Percentiles rank a stretch among this genome's conserved stretches.
Conservation (phyloP, 495 filamentous ascomycete species). For the Penicillium arizonense region DNA sequence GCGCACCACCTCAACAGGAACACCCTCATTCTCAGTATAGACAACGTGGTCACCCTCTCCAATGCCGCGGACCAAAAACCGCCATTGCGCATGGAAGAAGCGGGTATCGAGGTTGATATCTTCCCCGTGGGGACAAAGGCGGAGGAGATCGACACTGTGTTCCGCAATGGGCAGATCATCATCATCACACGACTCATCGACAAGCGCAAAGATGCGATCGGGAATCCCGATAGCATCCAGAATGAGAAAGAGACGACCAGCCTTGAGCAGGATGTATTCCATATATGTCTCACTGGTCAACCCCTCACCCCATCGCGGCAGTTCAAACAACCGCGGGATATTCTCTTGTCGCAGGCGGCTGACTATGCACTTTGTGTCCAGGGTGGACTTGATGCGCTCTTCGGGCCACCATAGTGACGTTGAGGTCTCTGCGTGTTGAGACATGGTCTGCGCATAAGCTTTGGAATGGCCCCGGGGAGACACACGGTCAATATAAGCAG, state of each 20-base stretch:
- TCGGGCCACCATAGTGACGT: slow-evolving; percentile 75
- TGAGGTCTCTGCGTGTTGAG: slow-evolving; percentile 15
- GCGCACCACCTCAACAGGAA: slow-evolving; percentile 72
- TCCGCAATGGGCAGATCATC: slow-evolving; percentile 79
- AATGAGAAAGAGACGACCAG: slow-evolving; percentile 78
- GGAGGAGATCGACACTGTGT: slow-evolving; percentile 66
- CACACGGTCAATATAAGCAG: not conserved
- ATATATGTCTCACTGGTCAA: slow-evolving; percentile 88
- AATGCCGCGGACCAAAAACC: slow-evolving; percentile 72
- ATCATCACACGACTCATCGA: slow-evolving; percentile 87
- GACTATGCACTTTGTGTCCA: slow-evolving; percentile 68
- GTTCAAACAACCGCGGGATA: slow-evolving; percentile 63
- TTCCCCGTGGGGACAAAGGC: slow-evolving; percentile 53
- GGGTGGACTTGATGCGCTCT: slow-evolving; percentile 69
- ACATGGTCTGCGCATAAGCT: slow-evolving; percentile 25
- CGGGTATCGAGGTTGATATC: slow-evolving; percentile 64
- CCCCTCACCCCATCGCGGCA: slow-evolving; percentile 79
- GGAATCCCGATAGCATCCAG: slow-evolving; percentile 76
- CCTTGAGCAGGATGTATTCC: slow-evolving; percentile 84
- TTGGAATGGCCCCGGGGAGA: not conserved
- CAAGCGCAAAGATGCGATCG: slow-evolving; percentile 79
- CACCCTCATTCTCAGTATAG: slow-evolving; percentile 75
- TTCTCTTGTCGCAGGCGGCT: slow-evolving; percentile 64
- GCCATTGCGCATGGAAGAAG: slow-evolving; percentile 82
- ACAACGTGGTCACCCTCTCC: slow-evolving; percentile 66